phyloP scores from a whole-genome alignment of 2,329 filamentous ascomycete genomes.

The Parastagonospora avenae region DNA sequence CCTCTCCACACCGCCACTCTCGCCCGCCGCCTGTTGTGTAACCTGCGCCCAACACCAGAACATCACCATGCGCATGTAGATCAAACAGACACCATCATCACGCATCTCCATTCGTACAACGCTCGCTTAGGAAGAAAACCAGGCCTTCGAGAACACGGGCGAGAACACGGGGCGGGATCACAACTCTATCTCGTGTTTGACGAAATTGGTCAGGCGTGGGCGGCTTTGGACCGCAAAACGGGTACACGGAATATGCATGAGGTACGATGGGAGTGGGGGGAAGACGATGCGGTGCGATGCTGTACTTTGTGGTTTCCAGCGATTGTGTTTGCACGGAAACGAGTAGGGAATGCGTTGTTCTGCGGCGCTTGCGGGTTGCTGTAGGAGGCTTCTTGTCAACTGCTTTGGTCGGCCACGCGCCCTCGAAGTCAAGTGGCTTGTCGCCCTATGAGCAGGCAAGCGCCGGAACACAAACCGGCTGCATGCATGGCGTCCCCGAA shows the following conservation, averaged over 20 bases:
- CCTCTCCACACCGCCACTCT: slow-evolving; percentile 22
- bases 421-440: background rate
- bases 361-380: too few species aligned
- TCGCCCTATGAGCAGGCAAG: slow-evolving; percentile 1
- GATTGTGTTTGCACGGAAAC: too few species aligned
- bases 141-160: slow-evolving; percentile 7
- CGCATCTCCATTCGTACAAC: too few species aligned
- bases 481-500: slow-evolving; percentile 7
- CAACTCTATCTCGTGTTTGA: background rate
- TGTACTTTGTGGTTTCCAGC: too few species aligned
- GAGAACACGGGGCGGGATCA: slow-evolving; percentile 4
- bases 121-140: background rate
- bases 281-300: background rate
- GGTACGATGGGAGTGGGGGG: background rate
- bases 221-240: slow-evolving; percentile 1
- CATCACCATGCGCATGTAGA: too few species aligned
- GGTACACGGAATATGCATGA: slow-evolving; percentile 9
- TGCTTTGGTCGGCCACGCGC: background rate
- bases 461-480: slow-evolving; percentile 6
- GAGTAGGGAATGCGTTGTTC: too few species aligned
- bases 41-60: slow-evolving; percentile 8
- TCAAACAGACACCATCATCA: too few species aligned
- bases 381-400: too few species aligned
- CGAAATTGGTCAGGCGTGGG: background rate
- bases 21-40: slow-evolving; percentile 7